A percentile compares a stretch with the other conserved stretches of the same genome.
These are phyloP conservation scores for Dendryphion nanum DNA, from an alignment of 2,329 filamentous ascomycete species.

Conservation along the genomic window DNA sequence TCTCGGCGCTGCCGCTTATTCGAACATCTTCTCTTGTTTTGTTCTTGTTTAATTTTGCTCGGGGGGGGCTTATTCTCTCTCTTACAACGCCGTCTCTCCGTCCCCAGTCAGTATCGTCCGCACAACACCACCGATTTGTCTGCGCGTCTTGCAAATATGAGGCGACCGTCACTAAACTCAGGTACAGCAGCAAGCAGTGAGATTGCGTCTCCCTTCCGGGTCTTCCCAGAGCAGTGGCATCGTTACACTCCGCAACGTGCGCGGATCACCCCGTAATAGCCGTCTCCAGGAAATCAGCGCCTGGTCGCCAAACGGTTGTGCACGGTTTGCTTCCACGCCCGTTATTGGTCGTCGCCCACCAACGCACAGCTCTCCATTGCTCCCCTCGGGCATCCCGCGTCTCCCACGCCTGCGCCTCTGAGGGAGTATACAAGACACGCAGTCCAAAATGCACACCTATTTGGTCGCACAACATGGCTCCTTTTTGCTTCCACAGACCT, in stretches of 20 bases:
- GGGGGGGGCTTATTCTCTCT: no score
- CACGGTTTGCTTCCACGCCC: constrained; percentile 25
- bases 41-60: no score
- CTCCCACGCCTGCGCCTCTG: constrained; percentile 16
- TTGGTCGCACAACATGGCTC: constrained; percentile 34
- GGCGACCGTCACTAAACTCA: constrained; percentile 1
- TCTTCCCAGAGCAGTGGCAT: background rate
- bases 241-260: constrained; percentile 23
- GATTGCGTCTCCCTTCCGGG: no score
- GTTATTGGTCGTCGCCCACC: constrained; percentile 29
- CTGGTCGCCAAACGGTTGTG: constrained; percentile 27
- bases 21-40: no score
- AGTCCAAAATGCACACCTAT: constrained; percentile 35
- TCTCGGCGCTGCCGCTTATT: no score
- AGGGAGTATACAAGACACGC: constrained; percentile 38
- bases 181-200: constrained; percentile 7
- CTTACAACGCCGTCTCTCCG: background rate
- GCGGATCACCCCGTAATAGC: constrained; percentile 22
- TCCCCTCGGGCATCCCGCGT: constrained; percentile 20
- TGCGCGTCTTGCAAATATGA: constrained; percentile 6
- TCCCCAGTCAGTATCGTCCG: constrained; percentile 4
- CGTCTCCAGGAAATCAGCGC: constrained; percentile 23
- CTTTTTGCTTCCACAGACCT: constrained; percentile 37
- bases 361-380: no score
- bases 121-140: background rate